Base-by-base conservation (phyloP, 1,284 basidiomycete genomes). In the Moesziomyces parantarcticus region DNA sequence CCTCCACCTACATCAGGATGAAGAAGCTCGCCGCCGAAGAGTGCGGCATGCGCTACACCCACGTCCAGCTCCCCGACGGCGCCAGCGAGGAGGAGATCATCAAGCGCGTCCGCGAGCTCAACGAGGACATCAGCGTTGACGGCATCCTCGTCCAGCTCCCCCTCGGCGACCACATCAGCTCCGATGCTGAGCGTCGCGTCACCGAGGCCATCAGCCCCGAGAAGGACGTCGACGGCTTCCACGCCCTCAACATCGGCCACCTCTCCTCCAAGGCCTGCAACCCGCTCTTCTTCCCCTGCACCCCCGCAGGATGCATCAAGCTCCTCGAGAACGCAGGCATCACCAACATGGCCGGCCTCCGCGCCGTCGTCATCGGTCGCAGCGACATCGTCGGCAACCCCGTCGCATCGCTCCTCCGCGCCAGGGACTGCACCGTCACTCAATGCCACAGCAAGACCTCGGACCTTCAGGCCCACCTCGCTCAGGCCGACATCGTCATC, bases 201-300 rank as follows among this genome's bases (percentile, higher is more conserved):
- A 97, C 95, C 42, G 96, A 98, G 85, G 90, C 93, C n/a, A 90
- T 99, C 75, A 91, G 90, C 70, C 93, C 94, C 16, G 88, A 90
- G 83, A 99, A 99, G 87, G 97, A 99, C 80, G 92, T 99, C 62
- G 97, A 99, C 85, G 97, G 96, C 90, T 99, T 99, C 88, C 94
- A 98, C 87, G 94, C 96, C 7, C 96, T 97, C 85, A 99, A 99
- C 86, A 98, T 99, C 77, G 97, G 97, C 26, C 92, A 94, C 77
- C 89, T 99, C 50, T 91, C 92, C 47, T 97, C 94, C 62, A 91
- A 94, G 77, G 92, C 94, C 47, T 91, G 92, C 29, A 90, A 90
- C 26, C 97, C 97, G 26, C 88, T 96, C 63, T 98, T 98, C 85
- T 87, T 90, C 10, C 96, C 97, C 22, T 99, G 97, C 87, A 99